Base-by-base conservation (phyloP, 495 filamentous ascomycete genomes). In the Parathielavia hyrcaniae region DNA sequence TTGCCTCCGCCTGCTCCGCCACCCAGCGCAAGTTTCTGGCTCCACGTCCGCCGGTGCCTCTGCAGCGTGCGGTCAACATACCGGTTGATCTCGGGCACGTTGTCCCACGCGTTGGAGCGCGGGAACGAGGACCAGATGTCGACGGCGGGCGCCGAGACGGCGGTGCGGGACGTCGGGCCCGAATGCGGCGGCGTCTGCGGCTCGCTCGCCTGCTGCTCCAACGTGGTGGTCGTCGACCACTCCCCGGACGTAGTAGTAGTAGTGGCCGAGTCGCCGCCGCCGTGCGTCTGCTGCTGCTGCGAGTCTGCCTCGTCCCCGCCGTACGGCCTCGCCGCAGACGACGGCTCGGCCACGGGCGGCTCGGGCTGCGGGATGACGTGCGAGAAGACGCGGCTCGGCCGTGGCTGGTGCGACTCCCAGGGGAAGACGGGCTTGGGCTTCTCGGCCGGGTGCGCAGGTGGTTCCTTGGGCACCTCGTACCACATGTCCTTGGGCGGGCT, bases 31-130 rank as follows among this genome's bases (percentile, higher is more conserved):
- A 83, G 64, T 44, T 83, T 77, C 68, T 86, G 84, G 50, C 84
- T 79, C 58, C 75, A 80, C 49, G 73, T 80, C 41, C 78, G 81
- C 49, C 83, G 85, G 55, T 82, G 73, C 67, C 83, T 82, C 61
- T 85, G 82, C 30, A 91, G 73, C 43, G 79, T 77, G 46, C 46
- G 46, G 52, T 86, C 83, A 49, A 91, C 86, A 66, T 93, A 95
- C 48, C 80, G 77, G 58, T 89, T 82, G 62, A 96, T 96, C 53
- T 87, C 81, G 3, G 87, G 87, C 26, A 90, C 81, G 36, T 87
- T 86, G 63, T 96, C 91, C 91, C 91, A 96, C 43, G 88, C 90
- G 69, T 96, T 96, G 40, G 78, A 79, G 67, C 82, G 75, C 19
- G 67, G 61, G 55, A 79, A 80, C 64, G 86, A 88, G 59, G 73